Percentiles rank a stretch among this genome's conserved stretches.
These are phyloP conservation scores for Trametes cinnabarina DNA, from an alignment of 768 basidiomycete genomes.

Conservation along the genomic window DNA sequence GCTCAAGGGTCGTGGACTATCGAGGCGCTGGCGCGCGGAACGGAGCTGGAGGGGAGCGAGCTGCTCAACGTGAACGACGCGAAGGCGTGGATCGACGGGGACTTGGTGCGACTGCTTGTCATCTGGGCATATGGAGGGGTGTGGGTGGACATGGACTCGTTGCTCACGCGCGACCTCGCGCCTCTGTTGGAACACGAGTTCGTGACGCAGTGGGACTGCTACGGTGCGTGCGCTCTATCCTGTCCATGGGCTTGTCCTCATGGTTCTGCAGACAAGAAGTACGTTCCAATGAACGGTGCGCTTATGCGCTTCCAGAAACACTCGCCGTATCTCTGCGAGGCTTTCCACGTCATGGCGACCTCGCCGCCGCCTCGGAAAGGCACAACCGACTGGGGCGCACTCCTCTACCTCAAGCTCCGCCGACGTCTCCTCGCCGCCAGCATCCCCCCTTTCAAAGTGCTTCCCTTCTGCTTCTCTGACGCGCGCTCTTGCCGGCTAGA, in stretches of 20 bases:
- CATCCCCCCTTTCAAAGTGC: conserved; percentile 83
- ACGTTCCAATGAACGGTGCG: conserved; percentile 85
- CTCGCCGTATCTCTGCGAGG: conserved; percentile 96
- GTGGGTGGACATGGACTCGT: conserved; percentile 97
- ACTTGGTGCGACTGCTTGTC: conserved; percentile 83
- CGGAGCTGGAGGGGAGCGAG: conserved; percentile 66
- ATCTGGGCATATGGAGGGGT: conserved; percentile 90
- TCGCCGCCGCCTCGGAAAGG: conserved; percentile 69
- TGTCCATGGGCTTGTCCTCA: background rate
- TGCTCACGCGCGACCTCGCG: conserved; percentile 82
- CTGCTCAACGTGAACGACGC: conserved; percentile 63
- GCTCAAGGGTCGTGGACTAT: conserved; percentile 70
- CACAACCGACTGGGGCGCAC: conserved; percentile 92
- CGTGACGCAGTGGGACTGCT: conserved; percentile 99
- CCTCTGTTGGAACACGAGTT: conserved; percentile 93
- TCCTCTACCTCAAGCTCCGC: conserved; percentile 90
- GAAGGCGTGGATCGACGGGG: conserved; percentile 94
- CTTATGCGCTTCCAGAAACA: conserved; percentile 88
- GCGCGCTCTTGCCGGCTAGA: conserved; percentile 89
- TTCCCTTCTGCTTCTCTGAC: conserved; percentile 96
- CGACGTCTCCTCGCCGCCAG: conserved; percentile 71
- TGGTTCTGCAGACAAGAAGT: conserved; percentile 58
- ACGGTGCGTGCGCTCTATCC: conserved; percentile 62
- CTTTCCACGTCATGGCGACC: conserved; percentile 85
- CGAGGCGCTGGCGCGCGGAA: conserved; percentile 65